These are phyloP conservation scores for Xylaria bambusicola DNA, from an alignment of 495 filamentous ascomycete species.

Conservation along the genomic window DNA sequence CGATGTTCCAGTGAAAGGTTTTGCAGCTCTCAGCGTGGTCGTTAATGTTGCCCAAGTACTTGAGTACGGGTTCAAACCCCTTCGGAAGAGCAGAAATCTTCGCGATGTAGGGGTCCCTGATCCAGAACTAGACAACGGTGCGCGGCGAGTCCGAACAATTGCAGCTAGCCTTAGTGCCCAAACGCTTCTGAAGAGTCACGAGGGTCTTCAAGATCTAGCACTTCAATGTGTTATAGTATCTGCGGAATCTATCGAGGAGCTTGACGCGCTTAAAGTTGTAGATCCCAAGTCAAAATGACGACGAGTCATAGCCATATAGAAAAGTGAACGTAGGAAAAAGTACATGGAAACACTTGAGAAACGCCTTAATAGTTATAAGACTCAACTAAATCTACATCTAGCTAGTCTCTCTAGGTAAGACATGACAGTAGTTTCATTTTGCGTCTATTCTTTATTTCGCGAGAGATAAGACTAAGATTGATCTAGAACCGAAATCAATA, in stretches of 20 bases:
- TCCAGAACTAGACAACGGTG: slow-evolving; percentile 7
- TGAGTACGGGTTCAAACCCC: slow-evolving; percentile 18
- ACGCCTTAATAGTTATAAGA: background rate
- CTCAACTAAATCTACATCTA: background rate
- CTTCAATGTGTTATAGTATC: slow-evolving; percentile 12
- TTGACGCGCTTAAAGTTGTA: background rate
- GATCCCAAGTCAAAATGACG: background rate
- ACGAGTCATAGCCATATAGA: background rate
- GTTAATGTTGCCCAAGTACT: slow-evolving; percentile 20
- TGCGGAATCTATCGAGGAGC: background rate
- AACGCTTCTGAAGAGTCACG: background rate
- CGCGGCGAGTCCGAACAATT: background rate
- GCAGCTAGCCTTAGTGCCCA: slow-evolving; percentile 2
- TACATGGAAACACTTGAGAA: background rate
- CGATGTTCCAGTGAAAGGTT: slow-evolving; percentile 12
- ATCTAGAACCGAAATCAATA: background rate
- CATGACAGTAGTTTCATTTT: too few relatives aligned
- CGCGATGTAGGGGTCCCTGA: background rate
- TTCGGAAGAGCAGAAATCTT: slow-evolving; percentile 1
- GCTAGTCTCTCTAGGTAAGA: background rate
- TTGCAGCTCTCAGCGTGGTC: slow-evolving; percentile 12
- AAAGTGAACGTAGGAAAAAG: background rate
- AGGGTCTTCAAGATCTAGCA: slow-evolving; percentile 10
- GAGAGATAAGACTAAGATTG: background rate
- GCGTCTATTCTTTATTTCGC: background rate